Evolutionary conservation across 768 basidiomycete genomes (phyloP), one percentile per base, ranked within the genome.

Genomic region (Hypholoma sublateritium): DNA sequence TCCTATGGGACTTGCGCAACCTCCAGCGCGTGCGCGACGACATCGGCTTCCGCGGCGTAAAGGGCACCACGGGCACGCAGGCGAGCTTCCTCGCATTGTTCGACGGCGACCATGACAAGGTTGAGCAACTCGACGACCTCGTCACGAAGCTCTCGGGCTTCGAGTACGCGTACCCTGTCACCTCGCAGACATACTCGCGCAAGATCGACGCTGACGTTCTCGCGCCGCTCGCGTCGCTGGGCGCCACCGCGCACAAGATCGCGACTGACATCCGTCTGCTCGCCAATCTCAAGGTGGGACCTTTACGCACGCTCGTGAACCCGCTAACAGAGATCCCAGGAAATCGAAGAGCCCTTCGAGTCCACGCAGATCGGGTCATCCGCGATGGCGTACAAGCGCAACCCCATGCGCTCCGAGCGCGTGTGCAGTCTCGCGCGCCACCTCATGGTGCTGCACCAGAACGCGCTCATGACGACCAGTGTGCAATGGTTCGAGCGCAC

Each of bases 401-500:
- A 99, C 74, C 97, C 97, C 6, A 99, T 99, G 97, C 92, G 97
- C 56, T 95, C 87, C 55, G 97, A 99, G 74, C 89, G 97, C 39
- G 90, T 97, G 44, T 99, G 97, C 81, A 94, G 91, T 66, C 84
- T 99, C 52, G 81, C 95, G n/a, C 80, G 97, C 53, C 97, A 98
- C 74, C 76, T 99, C 49, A 97, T 97, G 94, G 86, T 88, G 16
- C 80, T 98, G 57, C 95, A 95, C 65, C 94, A 98, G 72, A 98
- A 98, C 73, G 89, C 95, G 34, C 81, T 98, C 51, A 95, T 95
- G 90, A 99, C 97, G 19, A 76, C 88, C 17, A 89, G 89, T 55
- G 91, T 95, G 37, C 97, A 99, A 72, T 99, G 97, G 97, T 93
- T 99, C 69, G 97, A 99, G 77, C 83, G 97, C 59, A 99, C 97